Conservation (phyloP, 2,329 filamentous ascomycete species). For the Fonsecaea pedrosoi region DNA sequence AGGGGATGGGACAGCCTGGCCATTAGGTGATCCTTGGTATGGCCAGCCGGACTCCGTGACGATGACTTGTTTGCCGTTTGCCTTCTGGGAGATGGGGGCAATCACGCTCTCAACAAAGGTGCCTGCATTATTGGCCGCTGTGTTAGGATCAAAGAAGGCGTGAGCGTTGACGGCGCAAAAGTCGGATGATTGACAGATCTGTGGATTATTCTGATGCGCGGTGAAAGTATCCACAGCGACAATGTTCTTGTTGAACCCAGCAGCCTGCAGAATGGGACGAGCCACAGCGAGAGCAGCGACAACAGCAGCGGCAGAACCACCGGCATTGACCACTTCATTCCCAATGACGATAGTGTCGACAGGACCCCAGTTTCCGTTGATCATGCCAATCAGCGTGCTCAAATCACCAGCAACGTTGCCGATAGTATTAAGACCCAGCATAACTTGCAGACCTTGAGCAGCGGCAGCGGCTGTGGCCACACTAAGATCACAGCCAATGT, state of each 20-base stretch:
- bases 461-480: constrained; percentile 69
- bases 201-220: constrained; percentile 68
- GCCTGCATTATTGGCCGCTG: constrained; percentile 67
- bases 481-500: constrained; percentile 74
- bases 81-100: constrained; percentile 53
- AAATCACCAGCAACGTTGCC: constrained; percentile 63
- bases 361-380: constrained; percentile 69
- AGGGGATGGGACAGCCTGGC: constrained; percentile 70
- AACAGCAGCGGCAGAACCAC: constrained; percentile 61
- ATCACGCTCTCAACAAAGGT: constrained; percentile 68
- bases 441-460: constrained; percentile 70
- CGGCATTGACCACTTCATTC: constrained; percentile 78
- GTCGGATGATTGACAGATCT: constrained; percentile 75
- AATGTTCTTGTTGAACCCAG: constrained; percentile 74
- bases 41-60: constrained; percentile 90
- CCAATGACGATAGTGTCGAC: constrained; percentile 78
- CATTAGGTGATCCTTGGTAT: constrained; percentile 69
- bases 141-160: constrained; percentile 77
- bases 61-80: constrained; percentile 67
- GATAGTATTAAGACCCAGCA: constrained; percentile 76
- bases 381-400: constrained; percentile 64
- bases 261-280: constrained; percentile 62
- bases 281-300: constrained; percentile 64
- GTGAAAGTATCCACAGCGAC: constrained; percentile 82
- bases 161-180: constrained; percentile 84